These are phyloP conservation scores for Alternaria brassicae DNA, from an alignment of 2,329 filamentous ascomycete genomes.

Conservation along the genomic window DNA sequence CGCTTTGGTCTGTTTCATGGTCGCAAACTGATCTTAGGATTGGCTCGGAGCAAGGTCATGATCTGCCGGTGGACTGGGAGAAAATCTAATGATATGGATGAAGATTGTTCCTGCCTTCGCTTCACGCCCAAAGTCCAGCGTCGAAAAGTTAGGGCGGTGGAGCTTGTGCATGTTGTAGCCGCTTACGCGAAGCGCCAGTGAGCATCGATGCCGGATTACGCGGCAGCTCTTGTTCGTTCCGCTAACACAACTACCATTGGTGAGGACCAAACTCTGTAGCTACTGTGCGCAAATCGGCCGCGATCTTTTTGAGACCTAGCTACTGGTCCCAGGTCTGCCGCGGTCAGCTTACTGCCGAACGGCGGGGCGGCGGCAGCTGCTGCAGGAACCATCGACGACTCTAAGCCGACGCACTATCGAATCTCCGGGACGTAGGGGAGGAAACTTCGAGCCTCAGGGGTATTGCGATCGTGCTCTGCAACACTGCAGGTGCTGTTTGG, in stretches of 20 bases:
- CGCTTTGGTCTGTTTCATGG: not conserved
- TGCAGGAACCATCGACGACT: slow-evolving; percentile 34
- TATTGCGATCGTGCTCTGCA: not conserved
- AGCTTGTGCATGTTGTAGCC: not conserved
- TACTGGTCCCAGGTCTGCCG: slow-evolving; percentile 9
- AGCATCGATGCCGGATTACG: not conserved
- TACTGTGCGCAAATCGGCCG: not conserved
- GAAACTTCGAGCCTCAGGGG: not conserved
- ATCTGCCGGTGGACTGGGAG: not conserved
- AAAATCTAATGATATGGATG: not conserved
- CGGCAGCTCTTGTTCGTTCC: slow-evolving; percentile 3
- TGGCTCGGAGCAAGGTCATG: not conserved
- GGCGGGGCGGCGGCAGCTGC: slow-evolving; percentile 31
- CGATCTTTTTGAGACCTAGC: not conserved
- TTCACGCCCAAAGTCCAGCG: too few species aligned
- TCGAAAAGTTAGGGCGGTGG: not conserved
- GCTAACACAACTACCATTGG: not conserved
- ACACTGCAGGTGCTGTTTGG: not conserved
- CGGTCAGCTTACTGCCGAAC: slow-evolving; percentile 19
- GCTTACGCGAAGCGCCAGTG: not conserved
- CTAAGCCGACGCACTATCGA: not conserved
- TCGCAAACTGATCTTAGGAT: not conserved
- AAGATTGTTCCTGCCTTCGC: not conserved
- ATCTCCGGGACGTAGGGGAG: not conserved
- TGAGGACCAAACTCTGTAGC: not conserved